Evolutionary conservation across 805 yeast genomes (phyloP).

Genomic region (Allodekkera sacchari): DNA sequence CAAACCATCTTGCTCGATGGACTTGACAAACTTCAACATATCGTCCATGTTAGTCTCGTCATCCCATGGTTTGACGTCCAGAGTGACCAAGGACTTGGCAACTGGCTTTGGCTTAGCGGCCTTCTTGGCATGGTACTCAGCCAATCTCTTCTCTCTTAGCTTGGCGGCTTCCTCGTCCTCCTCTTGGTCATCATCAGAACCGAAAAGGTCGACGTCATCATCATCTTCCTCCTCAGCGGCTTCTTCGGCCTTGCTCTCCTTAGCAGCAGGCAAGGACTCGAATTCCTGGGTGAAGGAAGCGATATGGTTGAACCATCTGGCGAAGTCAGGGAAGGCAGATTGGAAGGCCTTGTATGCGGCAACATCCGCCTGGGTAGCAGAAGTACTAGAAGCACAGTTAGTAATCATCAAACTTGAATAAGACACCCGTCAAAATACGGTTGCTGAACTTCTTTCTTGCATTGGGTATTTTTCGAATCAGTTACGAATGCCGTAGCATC

Average conservation of each 20-base stretch:
- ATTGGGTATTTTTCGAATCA: conserved; percentile 1
- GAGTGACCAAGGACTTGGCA: conserved; percentile 94
- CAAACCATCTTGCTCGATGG: conserved; percentile 85
- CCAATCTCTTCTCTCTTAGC: conserved; percentile 94
- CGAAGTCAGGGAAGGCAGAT: conserved; percentile 81
- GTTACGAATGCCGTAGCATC: conserved; percentile 13
- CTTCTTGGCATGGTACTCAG: conserved; percentile 96
- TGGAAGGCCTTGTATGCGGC: conserved; percentile 91
- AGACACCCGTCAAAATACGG: conserved; percentile 7
- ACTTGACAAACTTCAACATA: conserved; percentile 79
- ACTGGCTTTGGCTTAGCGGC: conserved; percentile 96
- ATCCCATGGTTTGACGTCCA: conserved; percentile 99
- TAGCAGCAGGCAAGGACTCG: conserved; percentile 71
- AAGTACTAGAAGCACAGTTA: conserved; percentile 40
- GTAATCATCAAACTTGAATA: neutral
- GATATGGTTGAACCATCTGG: conserved; percentile 99
- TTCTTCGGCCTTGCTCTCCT: conserved; percentile 41
- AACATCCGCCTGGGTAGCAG: conserved; percentile 95
- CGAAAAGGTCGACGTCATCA: conserved; percentile 87
- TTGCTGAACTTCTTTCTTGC: too few relatives aligned
- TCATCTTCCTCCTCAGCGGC: conserved; percentile 77
- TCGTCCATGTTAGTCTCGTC: conserved; percentile 95
- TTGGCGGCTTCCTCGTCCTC: conserved; percentile 97
- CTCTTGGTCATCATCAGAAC: conserved; percentile 79
- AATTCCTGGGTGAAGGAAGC: conserved; percentile 88